Percentiles rank a stretch among this genome's conserved stretches.
Evolutionary conservation across 2,329 filamentous ascomycete species (phyloP).

Genomic region (Aspergillus sp.): DNA sequence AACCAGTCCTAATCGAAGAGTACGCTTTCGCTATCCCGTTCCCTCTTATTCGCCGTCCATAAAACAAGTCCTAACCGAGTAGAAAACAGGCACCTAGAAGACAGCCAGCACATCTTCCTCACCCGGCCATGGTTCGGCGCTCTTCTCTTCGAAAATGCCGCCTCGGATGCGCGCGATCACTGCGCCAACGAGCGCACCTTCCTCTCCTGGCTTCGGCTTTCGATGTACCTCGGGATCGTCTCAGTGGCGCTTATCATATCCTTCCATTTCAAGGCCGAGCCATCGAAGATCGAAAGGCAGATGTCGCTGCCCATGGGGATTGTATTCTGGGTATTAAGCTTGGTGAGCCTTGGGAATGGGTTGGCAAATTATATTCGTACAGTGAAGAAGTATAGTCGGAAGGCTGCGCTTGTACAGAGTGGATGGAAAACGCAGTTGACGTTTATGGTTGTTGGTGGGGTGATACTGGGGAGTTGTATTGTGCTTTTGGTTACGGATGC

Average conservation of each 20-base stretch:
- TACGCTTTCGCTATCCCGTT: slow-evolving; percentile 28
- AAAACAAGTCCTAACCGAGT: not conserved
- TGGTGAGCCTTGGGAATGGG: slow-evolving; percentile 74
- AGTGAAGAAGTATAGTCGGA: slow-evolving; percentile 77
- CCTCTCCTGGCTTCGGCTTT: slow-evolving; percentile 84
- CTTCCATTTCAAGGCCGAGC: slow-evolving; percentile 80
- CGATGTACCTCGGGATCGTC: slow-evolving; percentile 88
- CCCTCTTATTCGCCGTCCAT: not conserved
- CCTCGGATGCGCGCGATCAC: slow-evolving; percentile 66
- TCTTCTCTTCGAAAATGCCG: slow-evolving; percentile 65
- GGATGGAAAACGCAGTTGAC: slow-evolving; percentile 91
- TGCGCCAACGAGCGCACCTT: slow-evolving; percentile 71
- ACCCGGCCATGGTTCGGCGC: slow-evolving; percentile 57
- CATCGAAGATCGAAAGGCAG: slow-evolving; percentile 67
- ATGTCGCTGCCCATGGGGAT: slow-evolving; percentile 82
- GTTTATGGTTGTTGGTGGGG: slow-evolving; percentile 44
- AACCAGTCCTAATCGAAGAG: slow-evolving; percentile 53
- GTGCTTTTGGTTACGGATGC: slow-evolving; percentile 44
- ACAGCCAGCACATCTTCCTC: slow-evolving; percentile 47
- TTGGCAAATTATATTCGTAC: slow-evolving; percentile 83
- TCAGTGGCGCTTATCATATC: slow-evolving; percentile 87
- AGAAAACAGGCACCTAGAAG: slow-evolving; percentile 28
- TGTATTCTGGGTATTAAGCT: slow-evolving; percentile 80
- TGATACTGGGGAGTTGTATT: slow-evolving; percentile 47
- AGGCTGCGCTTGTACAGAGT: slow-evolving; percentile 81